Evolutionary conservation across 257 asterid genomes (phyloP).

Genomic region (Nicotiana otophora): DNA sequence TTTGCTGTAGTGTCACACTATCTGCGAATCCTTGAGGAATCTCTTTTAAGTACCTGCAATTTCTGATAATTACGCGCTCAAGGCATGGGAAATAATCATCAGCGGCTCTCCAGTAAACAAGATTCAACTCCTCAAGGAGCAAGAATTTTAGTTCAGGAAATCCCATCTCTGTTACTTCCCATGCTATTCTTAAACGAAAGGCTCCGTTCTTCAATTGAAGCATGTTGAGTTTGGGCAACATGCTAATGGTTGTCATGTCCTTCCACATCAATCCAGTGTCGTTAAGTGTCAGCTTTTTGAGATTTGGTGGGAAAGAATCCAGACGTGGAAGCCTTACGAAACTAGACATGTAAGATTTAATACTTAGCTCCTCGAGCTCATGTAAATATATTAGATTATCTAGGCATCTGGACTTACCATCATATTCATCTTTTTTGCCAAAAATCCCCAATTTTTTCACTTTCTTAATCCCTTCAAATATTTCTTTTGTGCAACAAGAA

Average conservation of each 20-base stretch:
- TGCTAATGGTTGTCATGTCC: neutral
- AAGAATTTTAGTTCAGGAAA: slow-evolving; percentile 7
- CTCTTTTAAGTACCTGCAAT: neutral
- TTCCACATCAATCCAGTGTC: neutral
- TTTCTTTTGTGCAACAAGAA: no score
- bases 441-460: neutral
- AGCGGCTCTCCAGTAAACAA: neutral
- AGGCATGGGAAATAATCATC: neutral
- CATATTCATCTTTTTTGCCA: neutral
- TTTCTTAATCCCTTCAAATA: no score
- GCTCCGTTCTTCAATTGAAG: neutral
- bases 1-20: neutral
- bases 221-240: neutral
- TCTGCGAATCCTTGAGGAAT: slow-evolving; percentile 6
- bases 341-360: neutral
- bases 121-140: slow-evolving; percentile 1
- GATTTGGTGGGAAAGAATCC: neutral
- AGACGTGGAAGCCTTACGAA: neutral
- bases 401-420: neutral
- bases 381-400: neutral
- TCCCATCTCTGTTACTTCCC: neutral
- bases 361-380: neutral
- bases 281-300: neutral
- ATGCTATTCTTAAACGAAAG: neutral
- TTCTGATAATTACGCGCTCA: neutral